Evolutionary conservation across 1,139 yeast species (phyloP).

Genomic region (Geotrichum carabidarum): DNA sequence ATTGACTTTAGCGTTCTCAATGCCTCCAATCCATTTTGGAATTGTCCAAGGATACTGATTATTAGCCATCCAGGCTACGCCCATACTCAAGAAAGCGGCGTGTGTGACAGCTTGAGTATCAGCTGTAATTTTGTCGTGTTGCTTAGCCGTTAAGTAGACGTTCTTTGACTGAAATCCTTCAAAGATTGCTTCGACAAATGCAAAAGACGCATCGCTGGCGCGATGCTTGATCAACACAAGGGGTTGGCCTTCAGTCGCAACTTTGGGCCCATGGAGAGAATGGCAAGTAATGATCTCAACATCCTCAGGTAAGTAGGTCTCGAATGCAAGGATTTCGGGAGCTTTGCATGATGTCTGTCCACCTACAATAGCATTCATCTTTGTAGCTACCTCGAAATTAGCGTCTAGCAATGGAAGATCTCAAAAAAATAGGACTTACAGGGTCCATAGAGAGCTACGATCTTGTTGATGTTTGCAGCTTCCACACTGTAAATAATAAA

Average conservation of each 20-base stretch:
- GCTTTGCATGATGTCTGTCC: constrained; percentile 96
- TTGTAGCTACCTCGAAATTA: constrained; percentile 47
- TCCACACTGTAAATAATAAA: constrained; percentile 85
- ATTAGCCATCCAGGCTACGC: constrained; percentile 84
- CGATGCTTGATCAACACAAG: constrained; percentile 77
- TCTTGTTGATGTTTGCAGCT: constrained; percentile 60
- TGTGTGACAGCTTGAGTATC: constrained; percentile 98
- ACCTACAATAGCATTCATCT: constrained; percentile 86
- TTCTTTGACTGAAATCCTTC: constrained; percentile 71
- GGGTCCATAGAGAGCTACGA: constrained; percentile 75
- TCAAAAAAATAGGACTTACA: constrained; percentile 23
- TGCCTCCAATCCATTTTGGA: constrained; percentile 82
- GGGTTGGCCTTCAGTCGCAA: constrained; percentile 86
- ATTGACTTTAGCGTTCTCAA: constrained; percentile 92
- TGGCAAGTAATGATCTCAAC: constrained; percentile 81
- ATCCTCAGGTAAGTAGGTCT: constrained; percentile 64
- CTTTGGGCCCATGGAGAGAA: constrained; percentile 91
- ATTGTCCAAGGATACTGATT: constrained; percentile 92
- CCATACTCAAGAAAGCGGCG: constrained; percentile 96
- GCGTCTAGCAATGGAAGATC: background rate
- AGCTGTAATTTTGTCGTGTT: constrained; percentile 92
- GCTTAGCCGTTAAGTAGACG: constrained; percentile 73
- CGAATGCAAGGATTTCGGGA: constrained; percentile 86
- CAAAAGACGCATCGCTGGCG: constrained; percentile 51
- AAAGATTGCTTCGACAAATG: constrained; percentile 59